Evolutionary conservation across 2,329 filamentous ascomycete genomes (phyloP).

Genomic region (Paecilomyces sp.): DNA sequence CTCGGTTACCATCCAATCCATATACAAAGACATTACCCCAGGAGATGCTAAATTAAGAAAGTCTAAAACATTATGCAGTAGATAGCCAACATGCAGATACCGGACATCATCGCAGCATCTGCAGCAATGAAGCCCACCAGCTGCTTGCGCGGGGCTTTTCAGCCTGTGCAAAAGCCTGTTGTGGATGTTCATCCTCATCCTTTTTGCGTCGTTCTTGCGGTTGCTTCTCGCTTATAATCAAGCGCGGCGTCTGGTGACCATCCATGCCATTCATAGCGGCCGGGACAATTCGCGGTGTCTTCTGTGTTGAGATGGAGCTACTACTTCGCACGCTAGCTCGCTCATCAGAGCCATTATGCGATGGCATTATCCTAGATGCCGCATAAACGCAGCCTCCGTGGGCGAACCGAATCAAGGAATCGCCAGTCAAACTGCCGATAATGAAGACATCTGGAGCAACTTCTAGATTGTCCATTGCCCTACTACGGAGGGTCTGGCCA

Average conservation of each 20-base stretch:
- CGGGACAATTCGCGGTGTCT: not conserved
- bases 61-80: not conserved
- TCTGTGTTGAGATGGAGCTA: constrained; percentile 6
- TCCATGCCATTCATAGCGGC: constrained; percentile 33
- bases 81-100: constrained; percentile 3
- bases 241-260: constrained; percentile 20
- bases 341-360: constrained; percentile 11
- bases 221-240: constrained; percentile 4
- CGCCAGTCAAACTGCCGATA: constrained; percentile 53
- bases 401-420: constrained; percentile 54
- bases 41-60: not conserved
- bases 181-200: constrained; percentile 11
- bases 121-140: constrained; percentile 14
- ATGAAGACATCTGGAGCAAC: constrained; percentile 48
- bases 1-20: not conserved
- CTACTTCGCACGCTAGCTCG: constrained; percentile 13
- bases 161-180: constrained; percentile 9
- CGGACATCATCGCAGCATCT: constrained; percentile 9
- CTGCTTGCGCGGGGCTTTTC: constrained; percentile 6
- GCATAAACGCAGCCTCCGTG: constrained; percentile 53
- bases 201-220: not conserved
- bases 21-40: not conserved
- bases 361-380: constrained; percentile 44
- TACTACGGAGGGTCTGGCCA: constrained; percentile 46
- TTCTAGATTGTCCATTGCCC: constrained; percentile 46